A percentile compares a stretch with the other conserved stretches of the same genome.
phyloP scores from a whole-genome alignment of 345 rosid species.

The Eutrema heterophyllum region DNA sequence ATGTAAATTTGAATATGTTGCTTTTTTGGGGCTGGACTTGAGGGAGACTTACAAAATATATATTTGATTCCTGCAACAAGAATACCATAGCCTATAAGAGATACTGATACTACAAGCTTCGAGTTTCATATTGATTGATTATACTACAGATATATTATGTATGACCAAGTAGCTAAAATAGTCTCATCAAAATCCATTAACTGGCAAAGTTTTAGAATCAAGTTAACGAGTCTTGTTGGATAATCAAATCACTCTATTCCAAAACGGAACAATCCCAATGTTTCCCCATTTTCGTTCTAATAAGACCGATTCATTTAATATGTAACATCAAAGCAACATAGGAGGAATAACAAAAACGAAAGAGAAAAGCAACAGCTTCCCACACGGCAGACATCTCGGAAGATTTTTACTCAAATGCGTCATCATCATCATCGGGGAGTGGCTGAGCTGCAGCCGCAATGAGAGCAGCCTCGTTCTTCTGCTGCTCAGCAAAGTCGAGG shows the following conservation, averaged over 20 bases:
- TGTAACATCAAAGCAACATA: not conserved
- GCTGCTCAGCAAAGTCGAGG: conserved; percentile 66
- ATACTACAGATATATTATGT: too few relatives aligned
- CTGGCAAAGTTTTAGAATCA: too few relatives aligned
- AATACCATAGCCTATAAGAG: not conserved
- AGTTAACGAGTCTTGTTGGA: not conserved
- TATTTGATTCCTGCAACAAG: not conserved
- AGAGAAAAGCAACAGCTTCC: not conserved
- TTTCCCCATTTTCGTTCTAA: not conserved
- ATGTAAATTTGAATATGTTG: not conserved
- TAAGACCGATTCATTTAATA: not conserved
- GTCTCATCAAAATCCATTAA: too few relatives aligned
- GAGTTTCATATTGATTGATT: too few relatives aligned
- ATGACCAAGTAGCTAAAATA: too few relatives aligned
- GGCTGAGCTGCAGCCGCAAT: conserved; percentile 16
- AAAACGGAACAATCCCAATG: not conserved
- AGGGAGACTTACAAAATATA: not conserved
- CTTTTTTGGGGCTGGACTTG: not conserved
- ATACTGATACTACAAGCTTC: not conserved
- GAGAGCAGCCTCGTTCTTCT: conserved; percentile 30
- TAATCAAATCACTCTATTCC: not conserved
- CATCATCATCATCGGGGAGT: conserved; percentile 34
- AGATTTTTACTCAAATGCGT: conserved; percentile 21
- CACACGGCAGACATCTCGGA: not conserved
- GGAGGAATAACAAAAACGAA: not conserved